Evolutionary conservation across 2,329 filamentous ascomycete species (phyloP), one percentile per base, ranked within the genome.

Genomic region (Arthrobotrys sinensis): DNA sequence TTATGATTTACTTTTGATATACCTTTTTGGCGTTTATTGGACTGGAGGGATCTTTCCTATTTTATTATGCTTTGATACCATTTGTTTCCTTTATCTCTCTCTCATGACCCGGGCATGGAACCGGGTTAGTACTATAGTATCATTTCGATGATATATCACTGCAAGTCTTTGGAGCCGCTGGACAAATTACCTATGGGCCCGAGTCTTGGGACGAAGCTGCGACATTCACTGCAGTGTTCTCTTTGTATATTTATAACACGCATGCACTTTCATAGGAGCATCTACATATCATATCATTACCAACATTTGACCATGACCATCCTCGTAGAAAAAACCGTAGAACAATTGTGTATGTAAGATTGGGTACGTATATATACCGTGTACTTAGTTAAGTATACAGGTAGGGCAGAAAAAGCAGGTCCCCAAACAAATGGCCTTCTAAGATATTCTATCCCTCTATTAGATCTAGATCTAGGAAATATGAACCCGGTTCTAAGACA

Each of bases 41-140:
- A 16, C 55, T 63, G 57, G 48, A 65, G 45, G 68, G n/a, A 40
- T 45, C 45, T 46, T 36, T 45, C 34, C 40, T 21, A 62, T 57
- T 21, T 70, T 8, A 38, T 46, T 40, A 72, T 72, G 55, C 8
- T 60, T 65, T 73, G 66, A 70, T 70, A 70, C 66, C 66, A 70
- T 62, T 65, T 50, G 34, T 65, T 65, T 64, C 32, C 11, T 52
- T 38, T 50, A n/a, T 36, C 28, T 7, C 16, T 34, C 4, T 52
- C 32, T 36, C 45, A 50, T 45, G 3, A 62, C 21, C 36, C 55
- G 55, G 55, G 55, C 36, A 40, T n/a, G 55, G 55, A 60, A 60
- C 55, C 55, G 55, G 55, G 12, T 60, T 40, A 60, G 55, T 60
- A 43, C 43, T 16, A 60, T 40, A 60, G 55, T 60, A 43, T 60